phyloP scores from a whole-genome alignment of 139 green algal species.

The Micractinium sp. region DNA sequence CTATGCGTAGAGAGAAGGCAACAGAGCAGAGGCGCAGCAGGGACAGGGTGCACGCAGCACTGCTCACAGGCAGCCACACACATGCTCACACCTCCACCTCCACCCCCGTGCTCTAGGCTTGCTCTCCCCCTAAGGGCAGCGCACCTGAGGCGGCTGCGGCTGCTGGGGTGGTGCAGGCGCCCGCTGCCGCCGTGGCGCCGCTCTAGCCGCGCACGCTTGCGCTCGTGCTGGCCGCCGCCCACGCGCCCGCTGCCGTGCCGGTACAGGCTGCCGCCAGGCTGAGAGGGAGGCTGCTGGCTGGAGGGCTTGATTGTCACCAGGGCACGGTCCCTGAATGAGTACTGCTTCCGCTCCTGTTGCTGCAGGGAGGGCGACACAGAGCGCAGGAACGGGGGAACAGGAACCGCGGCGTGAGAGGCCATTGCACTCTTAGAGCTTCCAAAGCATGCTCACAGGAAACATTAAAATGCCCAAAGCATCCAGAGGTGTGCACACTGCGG shows the following conservation, averaged over 20 bases:
- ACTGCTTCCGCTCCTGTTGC: conserved; percentile 22
- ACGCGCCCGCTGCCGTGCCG: not conserved
- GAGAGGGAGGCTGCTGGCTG: conserved; percentile 15
- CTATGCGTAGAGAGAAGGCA: not conserved
- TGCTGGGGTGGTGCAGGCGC: conserved; percentile 35
- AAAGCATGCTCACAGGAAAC: not conserved
- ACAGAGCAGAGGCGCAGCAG: not conserved
- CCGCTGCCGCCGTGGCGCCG: conserved; percentile 3
- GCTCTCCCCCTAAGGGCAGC: too few relatives aligned
- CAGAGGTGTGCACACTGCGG: not conserved
- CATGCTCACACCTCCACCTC: not conserved
- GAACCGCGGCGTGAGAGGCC: not conserved
- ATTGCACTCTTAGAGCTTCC: not conserved
- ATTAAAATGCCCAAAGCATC: not conserved
- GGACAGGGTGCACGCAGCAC: not conserved
- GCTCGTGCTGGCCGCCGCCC: conserved; percentile 5
- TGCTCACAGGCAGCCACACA: not conserved
- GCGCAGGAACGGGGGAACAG: too few relatives aligned
- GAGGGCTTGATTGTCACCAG: conserved; percentile 40
- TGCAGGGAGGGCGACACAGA: not conserved
- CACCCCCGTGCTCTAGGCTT: not conserved
- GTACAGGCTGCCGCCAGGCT: not conserved
- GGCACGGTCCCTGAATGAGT: conserved; percentile 37
- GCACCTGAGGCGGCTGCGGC: conserved; percentile 20
- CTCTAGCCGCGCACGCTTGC: not conserved